Evolutionary conservation across 208 protist species (phyloP).

Genomic region (Trypanosoma platydactyli): DNA sequence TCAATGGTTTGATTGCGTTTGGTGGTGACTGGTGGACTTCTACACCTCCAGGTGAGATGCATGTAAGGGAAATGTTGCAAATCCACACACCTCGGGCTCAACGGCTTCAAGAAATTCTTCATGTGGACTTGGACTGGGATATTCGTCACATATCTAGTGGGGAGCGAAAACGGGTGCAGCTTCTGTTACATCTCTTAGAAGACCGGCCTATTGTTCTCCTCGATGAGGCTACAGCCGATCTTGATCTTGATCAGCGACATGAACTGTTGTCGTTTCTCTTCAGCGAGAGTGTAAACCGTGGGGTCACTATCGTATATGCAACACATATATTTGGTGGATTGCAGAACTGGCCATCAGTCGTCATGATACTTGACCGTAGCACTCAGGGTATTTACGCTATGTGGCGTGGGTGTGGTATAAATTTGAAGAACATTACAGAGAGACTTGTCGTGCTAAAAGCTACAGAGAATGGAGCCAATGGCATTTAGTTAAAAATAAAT

Average conservation of each 20-base stretch:
- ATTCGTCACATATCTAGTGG: constrained; percentile 81
- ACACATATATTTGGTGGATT: constrained; percentile 94
- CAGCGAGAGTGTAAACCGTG: constrained; percentile 70
- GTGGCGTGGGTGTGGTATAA: constrained; percentile 33
- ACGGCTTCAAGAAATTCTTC: constrained; percentile 55
- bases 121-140: constrained; percentile 82
- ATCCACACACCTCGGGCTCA: constrained; percentile 48
- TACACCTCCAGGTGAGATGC: constrained; percentile 69
- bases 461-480: constrained; percentile 23
- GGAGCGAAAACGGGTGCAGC: constrained; percentile 87
- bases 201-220: constrained; percentile 75
- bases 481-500: too few species aligned
- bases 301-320: constrained; percentile 87
- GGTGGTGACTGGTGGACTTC: constrained; percentile 78
- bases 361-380: constrained; percentile 77
- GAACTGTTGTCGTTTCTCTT: constrained; percentile 82
- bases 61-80: constrained; percentile 63
- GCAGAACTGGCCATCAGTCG: constrained; percentile 71
- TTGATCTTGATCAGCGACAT: constrained; percentile 88
- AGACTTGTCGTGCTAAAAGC: constrained; percentile 49
- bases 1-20: constrained; percentile 62
- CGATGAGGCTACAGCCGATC: constrained; percentile 91
- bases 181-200: constrained; percentile 74
- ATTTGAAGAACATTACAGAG: constrained; percentile 31
- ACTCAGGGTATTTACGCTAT: constrained; percentile 40